These are phyloP conservation scores for Bryoerythrophyllum caledonicum DNA, from an alignment of 225 moss, liverwort and hornwort species.

Conservation along the genomic window DNA sequence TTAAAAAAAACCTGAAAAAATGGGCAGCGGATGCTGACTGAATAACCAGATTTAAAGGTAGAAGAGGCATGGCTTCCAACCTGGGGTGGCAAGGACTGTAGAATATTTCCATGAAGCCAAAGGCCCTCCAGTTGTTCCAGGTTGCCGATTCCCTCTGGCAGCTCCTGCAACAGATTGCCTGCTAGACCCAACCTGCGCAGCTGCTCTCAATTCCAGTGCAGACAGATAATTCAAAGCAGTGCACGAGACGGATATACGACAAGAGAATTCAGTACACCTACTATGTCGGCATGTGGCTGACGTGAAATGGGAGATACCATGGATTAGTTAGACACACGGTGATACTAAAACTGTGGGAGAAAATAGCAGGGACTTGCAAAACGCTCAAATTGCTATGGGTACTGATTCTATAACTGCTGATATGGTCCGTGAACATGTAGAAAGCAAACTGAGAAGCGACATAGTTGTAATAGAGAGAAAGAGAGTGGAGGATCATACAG, in stretches of 20 bases:
- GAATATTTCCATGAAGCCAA: constrained; percentile 83
- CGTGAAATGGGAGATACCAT: constrained; percentile 3
- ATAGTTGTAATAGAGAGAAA: constrained; percentile 11
- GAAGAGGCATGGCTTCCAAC: constrained; percentile 38
- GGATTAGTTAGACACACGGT: background rate
- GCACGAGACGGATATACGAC: constrained; percentile 15
- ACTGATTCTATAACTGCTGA: constrained; percentile 9
- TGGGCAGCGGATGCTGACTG: background rate
- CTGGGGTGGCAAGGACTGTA: constrained; percentile 62
- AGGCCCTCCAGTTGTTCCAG: constrained; percentile 79
- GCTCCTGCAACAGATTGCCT: constrained; percentile 66
- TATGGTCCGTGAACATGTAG: constrained; percentile 13
- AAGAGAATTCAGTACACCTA: background rate
- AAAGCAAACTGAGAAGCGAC: constrained; percentile 26
- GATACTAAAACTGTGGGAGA: constrained; percentile 2
- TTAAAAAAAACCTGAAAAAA: background rate
- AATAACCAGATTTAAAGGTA: constrained; percentile 5
- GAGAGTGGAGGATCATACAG: constrained; percentile 58
- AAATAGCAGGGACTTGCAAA: constrained; percentile 14
- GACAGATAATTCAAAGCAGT: constrained; percentile 30
- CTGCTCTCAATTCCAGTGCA: constrained; percentile 52
- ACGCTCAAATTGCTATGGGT: constrained; percentile 13
- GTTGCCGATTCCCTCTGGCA: constrained; percentile 69
- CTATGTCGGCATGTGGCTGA: background rate
- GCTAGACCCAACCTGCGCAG: constrained; percentile 82